Base-by-base conservation (phyloP, 306 rosid genomes). In the Pyrus communis region DNA sequence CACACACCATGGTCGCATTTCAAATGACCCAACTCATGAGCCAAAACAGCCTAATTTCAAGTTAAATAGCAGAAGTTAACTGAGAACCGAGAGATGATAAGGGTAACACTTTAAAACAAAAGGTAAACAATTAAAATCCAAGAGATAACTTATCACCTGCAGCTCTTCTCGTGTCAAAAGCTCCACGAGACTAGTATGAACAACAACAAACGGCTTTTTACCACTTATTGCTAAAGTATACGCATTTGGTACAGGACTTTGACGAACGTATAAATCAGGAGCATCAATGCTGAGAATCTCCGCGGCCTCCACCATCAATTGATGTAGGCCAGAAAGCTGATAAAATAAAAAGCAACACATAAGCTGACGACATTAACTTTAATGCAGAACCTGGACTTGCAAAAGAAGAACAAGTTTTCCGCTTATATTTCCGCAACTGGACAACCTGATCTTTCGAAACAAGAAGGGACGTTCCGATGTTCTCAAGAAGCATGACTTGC, bases 1-100 rank as follows among this genome's bases (percentile, higher is more conserved):
- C 99, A 95, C 77, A 95, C 88, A 71, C 99, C 99, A 84, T 92
- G 99, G 83, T 92, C 97, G 64, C 99, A 95, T 88, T 95, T 95
- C 84, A 95, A 82, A 84, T 95, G 97, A 67, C 97, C 99, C 89
- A 95, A 82, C 80, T 95, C 99, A 73, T 95, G 99, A 87, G 99
- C 99, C 90, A 95, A 88, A 88, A 92, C 99, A 83, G 96, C 97
- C 99, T 92, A 82, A 51, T 71, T 27, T 21, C 51, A 78, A 82
- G 77, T 61, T 71, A 80, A 73, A 73, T 77, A 61, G 69, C 59
- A 15, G 77, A 81, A 76, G 76, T 86, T 74, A 15, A 40, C 49
- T 3, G 30, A 22, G 30, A 28, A 71, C 33, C 11, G 49, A 51
- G 9, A 52, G 4, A 71, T 10, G 5, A 19, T 28, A 30, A 27